Percentiles rank a stretch among this genome's conserved stretches.
phyloP scores from a whole-genome alignment of 2,329 filamentous ascomycete species.

The Lachnellula arida region DNA sequence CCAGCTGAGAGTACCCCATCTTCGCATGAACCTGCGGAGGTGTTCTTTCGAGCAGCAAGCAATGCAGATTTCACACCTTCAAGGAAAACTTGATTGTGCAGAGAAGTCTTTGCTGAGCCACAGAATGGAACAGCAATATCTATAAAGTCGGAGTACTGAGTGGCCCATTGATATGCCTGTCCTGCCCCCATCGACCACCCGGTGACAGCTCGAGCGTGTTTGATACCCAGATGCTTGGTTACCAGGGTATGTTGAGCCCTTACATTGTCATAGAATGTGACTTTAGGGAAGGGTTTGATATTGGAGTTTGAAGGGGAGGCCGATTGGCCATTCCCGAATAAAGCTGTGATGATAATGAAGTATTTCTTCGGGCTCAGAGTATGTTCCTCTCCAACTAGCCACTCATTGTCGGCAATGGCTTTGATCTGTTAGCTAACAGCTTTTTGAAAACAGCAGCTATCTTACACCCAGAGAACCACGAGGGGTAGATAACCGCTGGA shows the following conservation, averaged over 20 bases:
- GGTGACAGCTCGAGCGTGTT: conserved; percentile 56
- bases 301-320: conserved; percentile 61
- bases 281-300: conserved; percentile 54
- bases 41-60: conserved; percentile 50
- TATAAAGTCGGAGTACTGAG: conserved; percentile 51
- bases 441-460: conserved; percentile 1
- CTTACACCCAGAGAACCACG: conserved; percentile 65
- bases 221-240: conserved; percentile 57
- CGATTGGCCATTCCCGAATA: conserved; percentile 67
- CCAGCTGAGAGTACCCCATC: conserved; percentile 37
- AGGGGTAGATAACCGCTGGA: conserved; percentile 70
- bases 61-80: conserved; percentile 59
- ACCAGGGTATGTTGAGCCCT: conserved; percentile 60
- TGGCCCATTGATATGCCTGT: conserved; percentile 60
- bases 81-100: conserved; percentile 66
- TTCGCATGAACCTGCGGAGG: conserved; percentile 47
- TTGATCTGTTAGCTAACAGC: conserved; percentile 18
- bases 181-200: conserved; percentile 70
- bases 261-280: conserved; percentile 66
- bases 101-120: conserved; percentile 56
- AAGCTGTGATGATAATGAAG: conserved; percentile 63
- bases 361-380: conserved; percentile 60
- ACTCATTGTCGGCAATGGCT: conserved; percentile 65
- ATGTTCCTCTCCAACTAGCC: conserved; percentile 51
- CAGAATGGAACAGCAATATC: conserved; percentile 63